These are phyloP conservation scores for Avena insularis DNA, from an alignment of 176 grass and related monocot genomes.

Conservation along the genomic window DNA sequence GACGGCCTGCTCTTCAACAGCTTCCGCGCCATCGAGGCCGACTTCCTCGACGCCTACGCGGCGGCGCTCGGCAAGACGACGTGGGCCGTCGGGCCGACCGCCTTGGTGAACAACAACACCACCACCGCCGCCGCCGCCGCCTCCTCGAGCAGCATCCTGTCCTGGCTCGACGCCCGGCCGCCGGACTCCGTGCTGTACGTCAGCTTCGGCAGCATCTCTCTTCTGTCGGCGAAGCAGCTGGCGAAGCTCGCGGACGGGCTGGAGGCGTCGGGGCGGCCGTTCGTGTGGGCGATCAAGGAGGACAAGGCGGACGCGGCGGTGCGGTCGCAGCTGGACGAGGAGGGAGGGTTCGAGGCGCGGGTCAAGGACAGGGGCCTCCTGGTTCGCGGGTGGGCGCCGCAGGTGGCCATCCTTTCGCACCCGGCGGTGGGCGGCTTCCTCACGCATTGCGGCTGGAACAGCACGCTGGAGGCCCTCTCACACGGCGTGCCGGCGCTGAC, in stretches of 20 bases:
- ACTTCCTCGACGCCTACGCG: constrained; percentile 39
- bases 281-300: constrained; percentile 58
- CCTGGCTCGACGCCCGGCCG: constrained; percentile 50
- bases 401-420: constrained; percentile 63
- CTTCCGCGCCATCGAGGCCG: constrained; percentile 41
- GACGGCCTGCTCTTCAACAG: constrained; percentile 56
- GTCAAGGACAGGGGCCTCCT: constrained; percentile 51
- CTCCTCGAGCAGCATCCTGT: neutral
- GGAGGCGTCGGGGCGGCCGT: constrained; percentile 35
- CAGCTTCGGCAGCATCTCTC: constrained; percentile 53
- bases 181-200: constrained; percentile 51
- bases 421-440: constrained; percentile 17
- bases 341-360: constrained; percentile 49
- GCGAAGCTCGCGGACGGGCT: constrained; percentile 49
- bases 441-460: constrained; percentile 50
- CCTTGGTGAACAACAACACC: neutral
- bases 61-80: constrained; percentile 39
- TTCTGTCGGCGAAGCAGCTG: constrained; percentile 30
- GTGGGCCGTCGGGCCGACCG: constrained; percentile 43
- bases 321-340: constrained; percentile 26
- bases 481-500: constrained; percentile 57
- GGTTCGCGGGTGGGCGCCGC: constrained; percentile 69
- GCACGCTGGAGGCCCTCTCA: constrained; percentile 39
- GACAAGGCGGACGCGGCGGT: neutral
- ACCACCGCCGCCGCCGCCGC: too few species aligned